Percentiles rank a stretch among this genome's conserved stretches.
Evolutionary conservation across 495 filamentous ascomycete genomes (phyloP).

Genomic region (Aspergillus egyptiacus): DNA sequence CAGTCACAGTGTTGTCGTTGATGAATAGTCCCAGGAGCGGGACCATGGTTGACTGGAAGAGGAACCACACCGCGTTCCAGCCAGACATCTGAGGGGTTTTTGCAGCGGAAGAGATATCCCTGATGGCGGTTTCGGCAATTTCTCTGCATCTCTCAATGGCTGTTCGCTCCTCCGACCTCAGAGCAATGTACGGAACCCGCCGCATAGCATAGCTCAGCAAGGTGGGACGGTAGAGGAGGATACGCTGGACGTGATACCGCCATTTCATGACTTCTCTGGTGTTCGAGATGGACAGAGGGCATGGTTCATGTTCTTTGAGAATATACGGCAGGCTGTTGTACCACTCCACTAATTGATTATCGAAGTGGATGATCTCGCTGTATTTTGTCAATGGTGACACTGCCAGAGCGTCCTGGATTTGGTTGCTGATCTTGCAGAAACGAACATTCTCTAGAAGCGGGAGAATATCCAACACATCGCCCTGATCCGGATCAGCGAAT

Average conservation of each 20-base stretch:
- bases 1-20: conserved; percentile 51
- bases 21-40: conserved; percentile 68
- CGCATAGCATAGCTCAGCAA: conserved; percentile 67
- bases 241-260: conserved; percentile 72
- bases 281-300: conserved; percentile 63
- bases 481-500: conserved; percentile 36
- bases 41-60: conserved; percentile 75
- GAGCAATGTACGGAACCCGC: conserved; percentile 51
- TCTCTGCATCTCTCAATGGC: conserved; percentile 64
- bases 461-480: conserved; percentile 52
- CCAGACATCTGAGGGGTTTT: conserved; percentile 68
- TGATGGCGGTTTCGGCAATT: conserved; percentile 63
- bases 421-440: conserved; percentile 72
- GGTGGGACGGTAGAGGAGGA: conserved; percentile 71
- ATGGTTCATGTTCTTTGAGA: conserved; percentile 61
- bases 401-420: conserved; percentile 71
- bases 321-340: conserved; percentile 65
- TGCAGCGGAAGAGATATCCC: conserved; percentile 62
- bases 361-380: conserved; percentile 59
- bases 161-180: conserved; percentile 58
- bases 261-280: conserved; percentile 74
- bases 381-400: conserved; percentile 59
- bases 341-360: conserved; percentile 65
- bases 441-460: conserved; percentile 72
- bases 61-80: conserved; percentile 80